phyloP scores from a whole-genome alignment of 179 eudicot species.

The Drosera spatulata region DNA sequence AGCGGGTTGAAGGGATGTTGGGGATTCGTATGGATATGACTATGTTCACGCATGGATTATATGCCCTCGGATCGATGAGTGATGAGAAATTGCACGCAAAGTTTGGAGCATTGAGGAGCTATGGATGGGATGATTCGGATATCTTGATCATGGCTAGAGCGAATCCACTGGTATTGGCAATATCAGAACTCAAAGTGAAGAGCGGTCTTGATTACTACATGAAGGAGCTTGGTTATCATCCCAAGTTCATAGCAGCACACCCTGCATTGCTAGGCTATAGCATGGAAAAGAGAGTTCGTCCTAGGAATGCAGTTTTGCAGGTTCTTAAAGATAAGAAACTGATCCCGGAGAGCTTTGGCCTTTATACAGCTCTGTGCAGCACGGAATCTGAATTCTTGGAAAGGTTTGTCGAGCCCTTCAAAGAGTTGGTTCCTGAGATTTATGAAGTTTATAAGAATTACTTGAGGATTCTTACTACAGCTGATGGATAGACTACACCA shows the following conservation, averaged over 20 bases:
- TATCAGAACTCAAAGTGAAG: constrained; percentile 16
- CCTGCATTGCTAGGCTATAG: constrained; percentile 8
- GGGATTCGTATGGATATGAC: constrained; percentile 19
- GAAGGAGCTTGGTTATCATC: constrained; percentile 17
- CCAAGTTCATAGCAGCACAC: constrained; percentile 7
- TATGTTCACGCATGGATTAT: constrained; percentile 20
- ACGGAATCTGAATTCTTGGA: no score
- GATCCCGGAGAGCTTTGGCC: no score
- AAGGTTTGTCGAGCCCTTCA: no score
- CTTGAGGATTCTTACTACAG: no score
- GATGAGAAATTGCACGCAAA: constrained; percentile 6
- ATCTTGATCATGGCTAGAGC: constrained; percentile 9
- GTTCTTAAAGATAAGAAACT: no score
- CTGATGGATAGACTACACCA: no score
- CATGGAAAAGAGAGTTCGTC: not conserved
- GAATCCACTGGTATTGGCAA: constrained; percentile 10
- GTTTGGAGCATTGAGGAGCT: constrained; percentile 18
- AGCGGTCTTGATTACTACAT: constrained; percentile 12
- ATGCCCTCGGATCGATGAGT: not conserved
- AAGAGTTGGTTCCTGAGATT: no score
- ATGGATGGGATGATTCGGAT: constrained; percentile 21
- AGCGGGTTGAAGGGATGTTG: constrained; percentile 14
- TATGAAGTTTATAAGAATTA: no score
- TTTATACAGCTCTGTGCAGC: no score
- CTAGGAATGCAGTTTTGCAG: no score